Evolutionary conservation across 169 alveolate species (phyloP).

Genomic region (Plasmodium relictum): DNA sequence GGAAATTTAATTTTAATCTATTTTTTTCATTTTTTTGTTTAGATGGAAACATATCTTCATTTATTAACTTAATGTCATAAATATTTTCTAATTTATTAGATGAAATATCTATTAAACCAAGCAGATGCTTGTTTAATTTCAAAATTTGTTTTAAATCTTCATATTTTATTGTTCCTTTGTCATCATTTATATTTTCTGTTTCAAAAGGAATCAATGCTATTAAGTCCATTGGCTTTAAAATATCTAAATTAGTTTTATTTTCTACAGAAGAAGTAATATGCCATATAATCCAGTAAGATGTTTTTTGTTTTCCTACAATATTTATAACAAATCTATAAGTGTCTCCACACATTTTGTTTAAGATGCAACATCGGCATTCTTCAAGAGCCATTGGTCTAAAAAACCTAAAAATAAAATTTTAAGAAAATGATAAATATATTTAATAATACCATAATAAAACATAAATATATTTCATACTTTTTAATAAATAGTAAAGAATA

Average conservation of each 20-base stretch:
- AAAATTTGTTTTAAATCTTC: constrained; percentile 47
- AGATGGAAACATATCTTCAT: constrained; percentile 51
- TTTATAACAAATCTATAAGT: constrained; percentile 30
- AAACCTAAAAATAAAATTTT: constrained; percentile 23
- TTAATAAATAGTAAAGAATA: neutral
- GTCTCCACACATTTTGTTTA: constrained; percentile 51
- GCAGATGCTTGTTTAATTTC: constrained; percentile 47
- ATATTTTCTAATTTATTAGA: constrained; percentile 53
- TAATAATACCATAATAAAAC: too few relatives aligned
- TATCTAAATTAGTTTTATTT: constrained; percentile 18
- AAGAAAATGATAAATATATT: neutral
- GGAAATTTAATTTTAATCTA: constrained; percentile 46
- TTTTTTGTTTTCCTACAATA: constrained; percentile 59
- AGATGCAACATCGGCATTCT: constrained; percentile 58
- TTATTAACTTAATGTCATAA: constrained; percentile 59
- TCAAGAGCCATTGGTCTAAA: constrained; percentile 72
- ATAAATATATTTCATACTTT: neutral
- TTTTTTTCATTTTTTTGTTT: constrained; percentile 16
- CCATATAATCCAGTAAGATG: constrained; percentile 64
- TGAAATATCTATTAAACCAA: constrained; percentile 66
- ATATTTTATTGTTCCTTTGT: constrained; percentile 45
- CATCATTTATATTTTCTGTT: constrained; percentile 4
- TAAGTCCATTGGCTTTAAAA: constrained; percentile 71
- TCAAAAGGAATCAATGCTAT: constrained; percentile 62
- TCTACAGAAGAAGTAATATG: constrained; percentile 23